A percentile compares a stretch with the other conserved stretches of the same genome.
phyloP scores from a whole-genome alignment of 768 basidiomycete species.

The Suillus subalutaceus region DNA sequence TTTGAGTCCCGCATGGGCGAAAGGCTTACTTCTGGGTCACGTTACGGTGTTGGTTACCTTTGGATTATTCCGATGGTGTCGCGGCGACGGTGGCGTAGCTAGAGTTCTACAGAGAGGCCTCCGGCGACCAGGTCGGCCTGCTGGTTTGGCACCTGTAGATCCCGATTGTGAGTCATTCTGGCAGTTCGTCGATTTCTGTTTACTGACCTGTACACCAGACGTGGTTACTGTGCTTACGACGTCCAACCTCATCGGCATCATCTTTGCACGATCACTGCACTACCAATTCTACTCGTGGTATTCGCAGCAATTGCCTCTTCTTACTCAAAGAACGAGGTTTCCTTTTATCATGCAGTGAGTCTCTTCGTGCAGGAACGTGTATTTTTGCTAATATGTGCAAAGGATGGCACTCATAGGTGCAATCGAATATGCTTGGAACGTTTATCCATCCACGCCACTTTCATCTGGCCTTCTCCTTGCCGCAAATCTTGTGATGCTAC shows the following conservation, averaged over 20 bases:
- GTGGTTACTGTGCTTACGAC: conserved; percentile 84
- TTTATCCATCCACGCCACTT: conserved; percentile 75
- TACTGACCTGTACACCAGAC: conserved; percentile 49
- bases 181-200: conserved; percentile 6
- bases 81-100: conserved; percentile 66
- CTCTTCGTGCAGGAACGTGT: conserved; percentile 1
- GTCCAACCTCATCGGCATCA: conserved; percentile 87
- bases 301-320: conserved; percentile 84
- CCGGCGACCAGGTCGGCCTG: conserved; percentile 50
- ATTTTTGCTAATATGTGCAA: conserved; percentile 11
- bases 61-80: conserved; percentile 78
- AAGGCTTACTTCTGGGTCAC: conserved; percentile 68
- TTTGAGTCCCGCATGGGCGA: conserved; percentile 63
- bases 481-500: conserved; percentile 54
- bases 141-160: conserved; percentile 48
- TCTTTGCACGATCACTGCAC: conserved; percentile 92
- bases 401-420: conserved; percentile 62
- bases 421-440: conserved; percentile 89
- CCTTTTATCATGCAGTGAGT: conserved; percentile 64
- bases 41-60: conserved; percentile 60
- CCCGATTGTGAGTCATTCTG: conserved; percentile 60
- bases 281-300: conserved; percentile 99
- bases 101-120: conserved; percentile 58
- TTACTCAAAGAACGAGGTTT: conserved; percentile 75
- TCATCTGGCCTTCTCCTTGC: conserved; percentile 61